Evolutionary conservation across 192 early-diverging fungal species (phyloP).

Genomic region (Coemansia sp.): DNA sequence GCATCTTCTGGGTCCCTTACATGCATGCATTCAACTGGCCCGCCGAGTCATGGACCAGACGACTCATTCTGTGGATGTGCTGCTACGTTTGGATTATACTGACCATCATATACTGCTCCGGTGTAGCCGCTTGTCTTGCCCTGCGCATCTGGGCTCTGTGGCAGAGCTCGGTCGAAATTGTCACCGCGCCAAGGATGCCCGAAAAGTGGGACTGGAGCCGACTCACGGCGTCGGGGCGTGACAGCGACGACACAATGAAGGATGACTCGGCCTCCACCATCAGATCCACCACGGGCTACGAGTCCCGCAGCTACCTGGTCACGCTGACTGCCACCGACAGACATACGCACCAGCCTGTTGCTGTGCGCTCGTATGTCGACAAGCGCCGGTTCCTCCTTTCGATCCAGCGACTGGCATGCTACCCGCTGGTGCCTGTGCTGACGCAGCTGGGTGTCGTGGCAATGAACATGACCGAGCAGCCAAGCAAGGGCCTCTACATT

Average conservation of each 20-base stretch:
- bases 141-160: slow-evolving; percentile 38
- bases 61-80: slow-evolving; percentile 39
- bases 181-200: slow-evolving; percentile 24
- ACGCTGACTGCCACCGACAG: slow-evolving; percentile 17
- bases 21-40: slow-evolving; percentile 45
- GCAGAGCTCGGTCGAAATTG: slow-evolving; percentile 28
- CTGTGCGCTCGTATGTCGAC: slow-evolving; percentile 34
- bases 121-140: slow-evolving; percentile 10
- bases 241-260: slow-evolving; percentile 11
- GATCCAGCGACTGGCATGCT: slow-evolving; percentile 35
- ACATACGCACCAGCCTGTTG: slow-evolving; percentile 9
- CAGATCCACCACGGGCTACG: slow-evolving; percentile 1
- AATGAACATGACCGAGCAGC: slow-evolving; percentile 25
- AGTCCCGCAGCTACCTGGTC: slow-evolving; percentile 29
- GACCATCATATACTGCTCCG: slow-evolving; percentile 26
- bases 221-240: slow-evolving; percentile 8
- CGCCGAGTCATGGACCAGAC: not conserved
- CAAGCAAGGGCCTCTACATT: slow-evolving; percentile 19
- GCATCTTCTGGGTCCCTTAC: slow-evolving; percentile 28
- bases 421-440: slow-evolving; percentile 42
- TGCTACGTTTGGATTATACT: slow-evolving; percentile 30
- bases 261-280: too few relatives aligned
- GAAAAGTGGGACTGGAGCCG: slow-evolving; percentile 47
- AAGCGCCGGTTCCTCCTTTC: slow-evolving; percentile 37
- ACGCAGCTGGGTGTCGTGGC: slow-evolving; percentile 41